These are phyloP conservation scores for Tephrocybe sp. DNA, from an alignment of 768 basidiomycete genomes.

Conservation along the genomic window DNA sequence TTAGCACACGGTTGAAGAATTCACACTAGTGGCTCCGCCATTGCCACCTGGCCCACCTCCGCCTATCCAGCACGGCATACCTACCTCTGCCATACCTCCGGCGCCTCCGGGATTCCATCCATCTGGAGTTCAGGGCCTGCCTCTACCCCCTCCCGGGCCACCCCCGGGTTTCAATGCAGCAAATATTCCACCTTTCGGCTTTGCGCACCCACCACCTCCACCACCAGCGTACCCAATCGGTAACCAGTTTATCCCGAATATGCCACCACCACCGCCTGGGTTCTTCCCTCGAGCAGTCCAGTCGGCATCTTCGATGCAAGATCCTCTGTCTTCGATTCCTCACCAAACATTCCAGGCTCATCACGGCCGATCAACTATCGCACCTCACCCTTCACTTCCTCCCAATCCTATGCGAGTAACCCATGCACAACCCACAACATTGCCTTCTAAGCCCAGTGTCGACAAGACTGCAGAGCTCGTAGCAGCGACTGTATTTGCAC, in stretches of 20 bases:
- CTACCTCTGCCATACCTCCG: not conserved
- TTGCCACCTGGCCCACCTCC: constrained; percentile 19
- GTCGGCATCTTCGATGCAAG: constrained; percentile 59
- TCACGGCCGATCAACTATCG: constrained; percentile 36
- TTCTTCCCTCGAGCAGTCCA: constrained; percentile 62
- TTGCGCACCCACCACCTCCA: constrained; percentile 29
- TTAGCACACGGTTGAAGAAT: not conserved
- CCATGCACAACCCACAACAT: constrained; percentile 24
- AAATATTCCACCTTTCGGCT: constrained; percentile 16
- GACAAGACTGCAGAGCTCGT: constrained; percentile 35
- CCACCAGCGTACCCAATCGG: constrained; percentile 12
- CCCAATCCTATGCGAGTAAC: constrained; percentile 33
- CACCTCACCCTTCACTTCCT: constrained; percentile 43
- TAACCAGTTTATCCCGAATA: constrained; percentile 13
- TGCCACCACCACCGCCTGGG: constrained; percentile 57
- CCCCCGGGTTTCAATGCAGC: constrained; percentile 26
- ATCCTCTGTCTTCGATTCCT: constrained; percentile 73
- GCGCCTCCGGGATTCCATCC: constrained; percentile 25
- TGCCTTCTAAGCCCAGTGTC: constrained; percentile 34
- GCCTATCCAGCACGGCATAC: constrained; percentile 24
- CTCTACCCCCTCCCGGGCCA: constrained; percentile 24
- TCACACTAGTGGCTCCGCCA: constrained; percentile 5
- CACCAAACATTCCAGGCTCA: constrained; percentile 81
- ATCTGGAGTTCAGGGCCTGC: constrained; percentile 11
- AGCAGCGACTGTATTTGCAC: constrained; percentile 78